These are phyloP conservation scores for Fraxinus dipetala DNA, from an alignment of 305 asterid genomes.

Conservation along the genomic window DNA sequence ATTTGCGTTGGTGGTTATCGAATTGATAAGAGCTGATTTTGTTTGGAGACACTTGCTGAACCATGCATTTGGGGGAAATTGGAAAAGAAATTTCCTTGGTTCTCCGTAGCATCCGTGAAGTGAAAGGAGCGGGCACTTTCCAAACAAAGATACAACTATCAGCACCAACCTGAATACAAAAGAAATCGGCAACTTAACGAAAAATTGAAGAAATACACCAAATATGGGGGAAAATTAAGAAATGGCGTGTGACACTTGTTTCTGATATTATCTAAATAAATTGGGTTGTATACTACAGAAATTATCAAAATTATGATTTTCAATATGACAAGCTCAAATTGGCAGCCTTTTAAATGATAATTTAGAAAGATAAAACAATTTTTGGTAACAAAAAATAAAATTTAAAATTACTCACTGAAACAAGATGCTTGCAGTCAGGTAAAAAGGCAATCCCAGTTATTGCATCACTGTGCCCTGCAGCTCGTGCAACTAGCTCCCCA, in stretches of 20 bases:
- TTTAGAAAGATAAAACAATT: slow-evolving; percentile 8
- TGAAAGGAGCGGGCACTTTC: slow-evolving; percentile 52
- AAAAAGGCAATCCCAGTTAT: slow-evolving; percentile 57
- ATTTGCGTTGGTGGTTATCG: slow-evolving; percentile 26
- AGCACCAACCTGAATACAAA: slow-evolving; percentile 48
- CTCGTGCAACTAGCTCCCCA: slow-evolving; percentile 62
- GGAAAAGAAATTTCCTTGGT: slow-evolving; percentile 31
- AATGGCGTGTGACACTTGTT: background rate
- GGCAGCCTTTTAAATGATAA: background rate
- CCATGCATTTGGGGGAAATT: slow-evolving; percentile 26
- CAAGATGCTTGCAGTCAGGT: slow-evolving; percentile 61
- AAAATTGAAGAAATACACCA: slow-evolving; percentile 2
- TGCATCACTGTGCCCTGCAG: slow-evolving; percentile 54
- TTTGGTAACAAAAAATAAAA: background rate
- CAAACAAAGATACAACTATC: slow-evolving; percentile 69
- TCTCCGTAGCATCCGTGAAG: slow-evolving; percentile 46
- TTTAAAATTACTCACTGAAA: slow-evolving; percentile 48
- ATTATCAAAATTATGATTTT: background rate
- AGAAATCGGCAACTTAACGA: slow-evolving; percentile 11
- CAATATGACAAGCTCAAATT: background rate
- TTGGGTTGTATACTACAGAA: background rate
- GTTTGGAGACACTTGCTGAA: slow-evolving; percentile 27
- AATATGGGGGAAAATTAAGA: background rate
- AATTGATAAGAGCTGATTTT: slow-evolving; percentile 24
- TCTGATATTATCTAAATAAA: background rate